These are phyloP conservation scores for Saccharum spontaneum DNA, from an alignment of 176 grass and related monocot species.

Conservation along the genomic window DNA sequence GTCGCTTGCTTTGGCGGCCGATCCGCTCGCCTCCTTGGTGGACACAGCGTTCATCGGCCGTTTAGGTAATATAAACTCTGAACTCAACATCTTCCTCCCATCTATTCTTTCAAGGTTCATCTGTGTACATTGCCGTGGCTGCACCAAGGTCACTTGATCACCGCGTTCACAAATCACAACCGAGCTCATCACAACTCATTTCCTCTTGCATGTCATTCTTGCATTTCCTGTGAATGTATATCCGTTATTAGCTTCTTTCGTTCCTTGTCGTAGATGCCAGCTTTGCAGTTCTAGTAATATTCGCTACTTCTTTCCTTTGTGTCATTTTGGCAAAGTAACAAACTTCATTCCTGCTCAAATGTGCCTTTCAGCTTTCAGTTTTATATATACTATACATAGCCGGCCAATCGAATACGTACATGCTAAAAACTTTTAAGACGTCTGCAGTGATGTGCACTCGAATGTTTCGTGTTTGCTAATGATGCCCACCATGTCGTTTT, in stretches of 20 bases:
- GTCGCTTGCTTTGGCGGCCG: constrained; percentile 83
- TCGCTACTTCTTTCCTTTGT: not conserved
- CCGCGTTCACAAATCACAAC: not conserved
- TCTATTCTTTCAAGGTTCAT: no score
- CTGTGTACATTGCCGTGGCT: not conserved
- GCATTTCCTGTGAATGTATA: constrained; percentile 3
- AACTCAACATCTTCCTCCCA: no score
- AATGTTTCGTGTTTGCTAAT: not conserved
- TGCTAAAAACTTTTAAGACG: not conserved
- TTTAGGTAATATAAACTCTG: constrained; percentile 52
- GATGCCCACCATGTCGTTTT: not conserved
- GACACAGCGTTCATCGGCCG: constrained; percentile 96
- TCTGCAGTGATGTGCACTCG: not conserved
- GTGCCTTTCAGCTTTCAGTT: constrained; percentile 3
- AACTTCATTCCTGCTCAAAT: constrained; percentile 5
- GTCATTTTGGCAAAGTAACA: constrained; percentile 29
- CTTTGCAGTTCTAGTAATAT: not conserved
- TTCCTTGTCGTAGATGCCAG: no score
- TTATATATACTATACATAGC: not conserved
- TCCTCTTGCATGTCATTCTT: not conserved
- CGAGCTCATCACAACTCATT: not conserved
- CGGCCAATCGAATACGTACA: not conserved
- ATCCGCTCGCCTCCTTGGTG: constrained; percentile 87
- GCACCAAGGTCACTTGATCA: not conserved
- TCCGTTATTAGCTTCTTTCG: not conserved